phyloP scores from a whole-genome alignment of 1,284 basidiomycete genomes.

The Phellinidium pouzarii region DNA sequence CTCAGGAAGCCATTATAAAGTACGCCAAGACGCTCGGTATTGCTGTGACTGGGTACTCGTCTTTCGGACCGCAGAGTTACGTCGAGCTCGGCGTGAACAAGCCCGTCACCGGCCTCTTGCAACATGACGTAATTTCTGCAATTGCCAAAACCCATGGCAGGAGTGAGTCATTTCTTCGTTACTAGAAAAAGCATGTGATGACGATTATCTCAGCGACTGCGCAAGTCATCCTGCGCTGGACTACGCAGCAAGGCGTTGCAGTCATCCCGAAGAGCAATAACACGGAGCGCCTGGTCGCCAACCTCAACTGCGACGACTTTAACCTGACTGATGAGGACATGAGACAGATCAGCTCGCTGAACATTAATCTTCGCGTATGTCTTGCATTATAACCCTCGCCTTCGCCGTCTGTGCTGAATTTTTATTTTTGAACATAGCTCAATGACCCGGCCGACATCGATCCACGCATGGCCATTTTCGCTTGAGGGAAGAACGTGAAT shows the following conservation, averaged over 20 bases:
- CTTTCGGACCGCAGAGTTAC: conserved; percentile 68
- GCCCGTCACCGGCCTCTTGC: conserved; percentile 43
- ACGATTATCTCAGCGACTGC: conserved; percentile 36
- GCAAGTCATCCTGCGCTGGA: conserved; percentile 73
- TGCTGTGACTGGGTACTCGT: conserved; percentile 73
- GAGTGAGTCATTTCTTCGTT: conserved; percentile 38
- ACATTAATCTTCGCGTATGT: conserved; percentile 55
- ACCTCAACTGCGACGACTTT: conserved; percentile 53
- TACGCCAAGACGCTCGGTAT: conserved; percentile 56
- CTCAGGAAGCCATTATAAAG: conserved; percentile 58
- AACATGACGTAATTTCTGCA: conserved; percentile 39
- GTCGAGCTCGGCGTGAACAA: conserved; percentile 55
- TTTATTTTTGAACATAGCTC: conserved; percentile 34
- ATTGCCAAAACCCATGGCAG: conserved; percentile 49
- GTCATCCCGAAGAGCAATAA: conserved; percentile 75
- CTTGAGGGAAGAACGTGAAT: conserved; percentile 32
- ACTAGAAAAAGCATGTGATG: conserved; percentile 29
- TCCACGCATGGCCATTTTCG: conserved; percentile 58
- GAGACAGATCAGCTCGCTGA: conserved; percentile 52
- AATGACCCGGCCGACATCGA: conserved; percentile 68
- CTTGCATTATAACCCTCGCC: not conserved
- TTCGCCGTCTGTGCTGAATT: conserved; percentile 14
- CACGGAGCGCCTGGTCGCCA: conserved; percentile 46
- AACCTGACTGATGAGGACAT: conserved; percentile 55
- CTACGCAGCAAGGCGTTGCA: conserved; percentile 67